These are phyloP conservation scores for Babesia sp. DNA, from an alignment of 169 alveolate species.

Conservation along the genomic window DNA sequence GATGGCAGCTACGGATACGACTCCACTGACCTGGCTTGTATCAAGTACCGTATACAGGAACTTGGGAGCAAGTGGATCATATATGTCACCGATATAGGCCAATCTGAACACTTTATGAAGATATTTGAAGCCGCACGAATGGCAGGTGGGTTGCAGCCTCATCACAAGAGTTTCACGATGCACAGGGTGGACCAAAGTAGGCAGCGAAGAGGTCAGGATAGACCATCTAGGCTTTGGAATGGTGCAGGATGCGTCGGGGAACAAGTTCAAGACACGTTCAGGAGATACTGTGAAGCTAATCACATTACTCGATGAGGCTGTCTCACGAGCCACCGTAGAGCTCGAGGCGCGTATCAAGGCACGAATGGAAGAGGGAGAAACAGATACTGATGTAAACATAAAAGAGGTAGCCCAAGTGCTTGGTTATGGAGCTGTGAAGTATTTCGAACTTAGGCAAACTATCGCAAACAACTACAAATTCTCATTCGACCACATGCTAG, in stretches of 20 bases:
- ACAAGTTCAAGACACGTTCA: slow-evolving; percentile 93
- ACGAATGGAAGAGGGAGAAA: slow-evolving; percentile 70
- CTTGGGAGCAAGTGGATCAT: slow-evolving; percentile 89
- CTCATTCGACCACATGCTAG: slow-evolving; percentile 96
- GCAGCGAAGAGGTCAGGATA: slow-evolving; percentile 73
- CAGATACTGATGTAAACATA: slow-evolving; percentile 27
- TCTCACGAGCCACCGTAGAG: slow-evolving; percentile 89
- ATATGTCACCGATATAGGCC: slow-evolving; percentile 95
- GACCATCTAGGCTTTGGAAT: slow-evolving; percentile 98
- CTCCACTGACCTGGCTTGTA: slow-evolving; percentile 97
- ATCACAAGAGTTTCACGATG: no score
- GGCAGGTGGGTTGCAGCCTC: slow-evolving; percentile 74
- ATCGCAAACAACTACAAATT: slow-evolving; percentile 92
- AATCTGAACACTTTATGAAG: slow-evolving; percentile 91
- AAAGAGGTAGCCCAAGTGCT: slow-evolving; percentile 74
- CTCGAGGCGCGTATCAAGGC: slow-evolving; percentile 78
- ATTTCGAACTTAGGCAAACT: slow-evolving; percentile 95
- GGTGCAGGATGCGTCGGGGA: slow-evolving; percentile 91
- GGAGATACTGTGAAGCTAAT: slow-evolving; percentile 93
- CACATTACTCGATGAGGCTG: slow-evolving; percentile 95
- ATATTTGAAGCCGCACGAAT: slow-evolving; percentile 91
- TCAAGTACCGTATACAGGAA: slow-evolving; percentile 74
- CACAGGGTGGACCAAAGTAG: slow-evolving; percentile 80
- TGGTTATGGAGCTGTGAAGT: slow-evolving; percentile 97
- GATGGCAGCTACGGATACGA: slow-evolving; percentile 99